Evolutionary conservation across 208 protist species (phyloP), one percentile per base, ranked within the genome.

Genomic region (Trypanosoma theileri): DNA sequence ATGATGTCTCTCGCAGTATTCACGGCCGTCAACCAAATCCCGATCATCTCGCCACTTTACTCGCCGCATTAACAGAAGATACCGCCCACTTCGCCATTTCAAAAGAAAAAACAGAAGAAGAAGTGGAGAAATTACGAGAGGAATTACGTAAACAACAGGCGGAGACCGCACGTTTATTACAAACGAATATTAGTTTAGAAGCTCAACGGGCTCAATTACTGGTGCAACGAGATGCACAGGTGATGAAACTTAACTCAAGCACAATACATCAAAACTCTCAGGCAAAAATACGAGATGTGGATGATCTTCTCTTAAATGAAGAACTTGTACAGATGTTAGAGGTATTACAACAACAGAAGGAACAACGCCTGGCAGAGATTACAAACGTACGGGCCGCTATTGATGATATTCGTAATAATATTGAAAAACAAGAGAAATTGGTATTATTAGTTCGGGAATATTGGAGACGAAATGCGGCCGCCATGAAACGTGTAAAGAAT

Each of bases 171-270:
- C 62, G 66, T 3, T 63, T 87, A 52, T 51, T 88, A 46, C 28
- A 83, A n/a, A 65, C 72, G 28, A 93, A 88, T 55, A 71, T 86
- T 21, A 69, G 61, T 45, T 77, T 93, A 21, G 87, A 93, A 73
- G 42, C 73, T 22, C 69, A 76, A 2, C 48, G 66, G 9, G 58
- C 66, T n/a, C 73, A 82, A 24, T 66, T 92, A 62, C 24, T 65
- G 6, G 59, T 66, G n/a, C 71, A 77, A 24, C 54, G 69, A 14
- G 74, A 80, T 19, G 74, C 69, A 42, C 65, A 71, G 40, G 16
- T 35, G 40, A 4, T 57, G 7, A 67, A 60, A 24, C 45, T 70
- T 11, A n/a, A 53, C 6, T 4, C 31, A 13, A 35, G 35, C n/a
- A 46, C 45, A 19, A 54, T 55, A 51, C 19, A 58, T 28, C 40